Percentiles rank a stretch among this genome's conserved stretches.
These are phyloP conservation scores for Boletellus ananas DNA, from an alignment of 768 basidiomycete species.

Conservation along the genomic window DNA sequence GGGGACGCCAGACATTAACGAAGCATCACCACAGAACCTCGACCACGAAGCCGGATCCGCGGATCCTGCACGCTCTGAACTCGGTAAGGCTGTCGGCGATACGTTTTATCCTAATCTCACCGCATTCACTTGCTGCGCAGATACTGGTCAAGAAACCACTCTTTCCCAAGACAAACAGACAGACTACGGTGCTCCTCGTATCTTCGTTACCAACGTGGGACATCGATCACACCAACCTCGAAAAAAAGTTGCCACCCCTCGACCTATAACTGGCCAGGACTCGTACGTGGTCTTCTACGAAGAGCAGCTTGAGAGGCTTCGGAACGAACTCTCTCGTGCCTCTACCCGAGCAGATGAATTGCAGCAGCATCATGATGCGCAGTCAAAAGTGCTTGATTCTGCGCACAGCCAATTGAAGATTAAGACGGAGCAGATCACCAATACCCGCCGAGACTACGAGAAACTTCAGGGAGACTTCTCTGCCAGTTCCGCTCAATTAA, in stretches of 20 bases:
- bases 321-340: background rate
- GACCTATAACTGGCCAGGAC: background rate
- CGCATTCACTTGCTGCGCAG: too few relatives aligned
- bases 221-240: background rate
- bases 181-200: too few relatives aligned
- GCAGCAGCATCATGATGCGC: background rate
- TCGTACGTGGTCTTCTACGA: background rate
- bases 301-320: constrained; percentile 2
- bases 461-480: background rate
- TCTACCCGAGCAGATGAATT: background rate
- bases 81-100: too few relatives aligned
- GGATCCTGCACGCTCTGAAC: too few relatives aligned
- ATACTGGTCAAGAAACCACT: too few relatives aligned
- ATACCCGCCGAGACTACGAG: background rate
- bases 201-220: too few relatives aligned
- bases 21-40: background rate
- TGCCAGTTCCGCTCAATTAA: background rate
- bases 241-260: background rate
- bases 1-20: background rate
- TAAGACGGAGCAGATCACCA: background rate
- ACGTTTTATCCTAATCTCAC: too few relatives aligned
- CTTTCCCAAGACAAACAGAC: too few relatives aligned
- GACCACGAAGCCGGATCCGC: background rate
- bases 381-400: constrained; percentile 2
- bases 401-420: background rate